A percentile compares a stretch with the other conserved stretches of the same genome.
Conservation (phyloP, 83 land plant species). For the Diphasiastrum complanatum region DNA sequence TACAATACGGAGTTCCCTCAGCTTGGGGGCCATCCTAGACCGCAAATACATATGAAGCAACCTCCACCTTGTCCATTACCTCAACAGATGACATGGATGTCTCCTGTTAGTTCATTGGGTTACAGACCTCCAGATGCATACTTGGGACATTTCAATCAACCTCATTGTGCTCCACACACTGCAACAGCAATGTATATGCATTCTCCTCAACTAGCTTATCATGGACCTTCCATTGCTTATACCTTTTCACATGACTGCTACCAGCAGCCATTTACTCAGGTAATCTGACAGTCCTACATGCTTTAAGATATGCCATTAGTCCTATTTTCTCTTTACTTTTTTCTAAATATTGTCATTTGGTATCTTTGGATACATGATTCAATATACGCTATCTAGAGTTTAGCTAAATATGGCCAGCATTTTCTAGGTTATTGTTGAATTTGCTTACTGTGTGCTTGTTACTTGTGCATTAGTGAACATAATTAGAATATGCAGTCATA, state of each 20-base stretch:
- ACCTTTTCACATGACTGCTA: constrained; percentile 45
- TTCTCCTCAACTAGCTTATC: constrained; percentile 50
- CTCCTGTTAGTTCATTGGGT: constrained; percentile 28
- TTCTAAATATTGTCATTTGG: background rate
- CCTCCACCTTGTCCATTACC: constrained; percentile 36
- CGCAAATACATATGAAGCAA: constrained; percentile 44
- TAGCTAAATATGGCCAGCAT: background rate
- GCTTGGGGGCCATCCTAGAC: constrained; percentile 53
- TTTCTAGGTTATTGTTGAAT: no score
- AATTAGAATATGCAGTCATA: no score
- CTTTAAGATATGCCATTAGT: background rate
- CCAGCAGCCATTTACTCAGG: constrained; percentile 54
- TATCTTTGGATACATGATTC: background rate
- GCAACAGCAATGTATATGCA: constrained; percentile 41
- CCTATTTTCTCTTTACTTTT: background rate
- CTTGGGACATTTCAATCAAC: constrained; percentile 41
- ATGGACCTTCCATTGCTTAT: constrained; percentile 44
- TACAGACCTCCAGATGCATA: constrained; percentile 47
- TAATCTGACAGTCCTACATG: constrained; percentile 5
- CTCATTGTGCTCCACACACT: constrained; percentile 35
- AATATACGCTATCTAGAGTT: no score
- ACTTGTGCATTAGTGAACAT: no score
- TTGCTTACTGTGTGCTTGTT: no score
- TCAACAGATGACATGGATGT: constrained; percentile 47
- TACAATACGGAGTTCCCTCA: constrained; percentile 81